phyloP scores from a whole-genome alignment of 495 filamentous ascomycete species.

The Penicillium atrosanguineum region DNA sequence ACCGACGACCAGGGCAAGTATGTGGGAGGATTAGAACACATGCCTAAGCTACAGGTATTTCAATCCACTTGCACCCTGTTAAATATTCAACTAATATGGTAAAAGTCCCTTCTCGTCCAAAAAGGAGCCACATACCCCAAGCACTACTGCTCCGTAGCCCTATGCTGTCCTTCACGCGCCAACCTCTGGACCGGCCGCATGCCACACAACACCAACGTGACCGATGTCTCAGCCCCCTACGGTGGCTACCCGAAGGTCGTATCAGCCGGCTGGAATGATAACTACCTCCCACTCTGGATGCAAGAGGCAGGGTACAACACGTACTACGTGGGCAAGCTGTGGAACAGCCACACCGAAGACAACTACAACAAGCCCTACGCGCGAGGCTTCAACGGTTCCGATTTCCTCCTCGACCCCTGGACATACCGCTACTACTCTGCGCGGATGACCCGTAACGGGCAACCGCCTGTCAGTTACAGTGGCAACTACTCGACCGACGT shows the following conservation, averaged over 20 bases:
- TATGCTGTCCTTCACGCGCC: slow-evolving; percentile 60
- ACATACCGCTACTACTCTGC: slow-evolving; percentile 66
- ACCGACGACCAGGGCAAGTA: slow-evolving; percentile 63
- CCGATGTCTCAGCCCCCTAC: slow-evolving; percentile 56
- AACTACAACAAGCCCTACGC: slow-evolving; percentile 58
- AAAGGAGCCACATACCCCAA: slow-evolving; percentile 50
- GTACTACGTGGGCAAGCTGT: slow-evolving; percentile 69
- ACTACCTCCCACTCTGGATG: slow-evolving; percentile 66
- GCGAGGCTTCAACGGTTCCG: slow-evolving; percentile 50
- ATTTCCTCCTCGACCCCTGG: slow-evolving; percentile 66
- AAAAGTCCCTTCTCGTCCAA: slow-evolving; percentile 38
- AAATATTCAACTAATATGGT: slow-evolving; percentile 9
- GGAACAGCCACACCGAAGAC: slow-evolving; percentile 56
- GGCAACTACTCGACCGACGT: slow-evolving; percentile 61
- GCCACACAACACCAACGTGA: slow-evolving; percentile 70
- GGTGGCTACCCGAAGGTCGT: slow-evolving; percentile 67
- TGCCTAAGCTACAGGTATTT: slow-evolving; percentile 48
- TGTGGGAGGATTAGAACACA: slow-evolving; percentile 55
- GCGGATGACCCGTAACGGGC: slow-evolving; percentile 56
- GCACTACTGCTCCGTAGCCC: slow-evolving; percentile 57
- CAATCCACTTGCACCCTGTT: slow-evolving; percentile 47
- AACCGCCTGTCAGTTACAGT: slow-evolving; percentile 45
- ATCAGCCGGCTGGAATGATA: slow-evolving; percentile 56
- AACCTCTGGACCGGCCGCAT: slow-evolving; percentile 60
- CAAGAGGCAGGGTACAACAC: slow-evolving; percentile 66